phyloP scores from a whole-genome alignment of 2,329 filamentous ascomycete genomes.

The Mariannaea elegans region DNA sequence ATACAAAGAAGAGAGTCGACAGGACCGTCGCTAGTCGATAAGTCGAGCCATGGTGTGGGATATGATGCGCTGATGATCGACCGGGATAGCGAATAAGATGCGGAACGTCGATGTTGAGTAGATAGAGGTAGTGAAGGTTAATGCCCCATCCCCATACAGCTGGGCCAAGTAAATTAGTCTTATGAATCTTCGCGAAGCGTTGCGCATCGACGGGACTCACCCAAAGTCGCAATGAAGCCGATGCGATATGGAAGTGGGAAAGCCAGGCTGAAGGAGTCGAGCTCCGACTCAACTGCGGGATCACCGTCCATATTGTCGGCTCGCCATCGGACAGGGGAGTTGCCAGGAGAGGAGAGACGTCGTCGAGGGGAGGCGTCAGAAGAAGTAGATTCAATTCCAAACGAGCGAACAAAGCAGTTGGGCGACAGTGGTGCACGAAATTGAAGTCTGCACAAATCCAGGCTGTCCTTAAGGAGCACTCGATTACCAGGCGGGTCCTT shows the following conservation, averaged over 20 bases:
- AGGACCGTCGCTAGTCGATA: conserved; percentile 87
- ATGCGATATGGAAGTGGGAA: conserved; percentile 92
- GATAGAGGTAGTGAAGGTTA: conserved; percentile 87
- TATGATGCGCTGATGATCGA: conserved; percentile 74
- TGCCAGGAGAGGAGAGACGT: not conserved
- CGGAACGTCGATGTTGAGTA: conserved; percentile 86
- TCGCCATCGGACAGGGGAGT: conserved; percentile 33
- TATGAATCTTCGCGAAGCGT: not conserved
- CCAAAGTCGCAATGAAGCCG: conserved; percentile 84
- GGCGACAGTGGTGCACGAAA: conserved; percentile 26
- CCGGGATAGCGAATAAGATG: conserved; percentile 86
- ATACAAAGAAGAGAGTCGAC: conserved; percentile 74
- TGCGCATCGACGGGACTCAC: conserved; percentile 57
- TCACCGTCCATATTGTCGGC: conserved; percentile 72
- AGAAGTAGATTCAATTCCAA: conserved; percentile 16
- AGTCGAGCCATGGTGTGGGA: conserved; percentile 80
- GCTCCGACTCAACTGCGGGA: conserved; percentile 72
- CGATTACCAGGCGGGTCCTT: conserved; percentile 29
- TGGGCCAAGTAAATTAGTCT: conserved; percentile 47
- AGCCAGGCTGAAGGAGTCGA: conserved; percentile 87
- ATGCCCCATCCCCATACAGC: conserved; percentile 95
- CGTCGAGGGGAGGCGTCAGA: conserved; percentile 16
- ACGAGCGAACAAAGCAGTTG: conserved; percentile 19
- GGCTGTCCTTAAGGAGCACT: conserved; percentile 36
- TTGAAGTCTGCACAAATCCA: conserved; percentile 30